Evolutionary conservation across 805 yeast genomes (phyloP).

Genomic region (Ascoidea asiatica): DNA sequence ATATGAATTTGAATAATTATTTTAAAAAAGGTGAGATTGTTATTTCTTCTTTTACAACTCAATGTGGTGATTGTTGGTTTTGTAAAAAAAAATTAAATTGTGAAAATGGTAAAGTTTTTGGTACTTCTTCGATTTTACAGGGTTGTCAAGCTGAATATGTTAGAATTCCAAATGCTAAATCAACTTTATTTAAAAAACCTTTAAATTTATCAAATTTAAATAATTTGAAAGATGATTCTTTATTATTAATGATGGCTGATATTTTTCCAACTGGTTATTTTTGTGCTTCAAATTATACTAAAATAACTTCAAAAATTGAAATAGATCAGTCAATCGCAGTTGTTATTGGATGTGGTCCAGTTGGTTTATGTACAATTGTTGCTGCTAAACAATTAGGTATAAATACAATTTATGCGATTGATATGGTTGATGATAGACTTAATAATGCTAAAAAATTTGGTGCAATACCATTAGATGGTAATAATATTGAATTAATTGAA

Average conservation of each 20-base stretch:
- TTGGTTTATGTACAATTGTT: constrained; percentile 38
- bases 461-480: constrained; percentile 33
- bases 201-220: too few species aligned
- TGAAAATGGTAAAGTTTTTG: constrained; percentile 40
- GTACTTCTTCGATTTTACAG: constrained; percentile 38
- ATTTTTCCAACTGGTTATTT: constrained; percentile 52
- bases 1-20: constrained; percentile 15
- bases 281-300: constrained; percentile 38
- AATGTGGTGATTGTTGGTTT: constrained; percentile 48
- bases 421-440: constrained; percentile 32
- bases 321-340: constrained; percentile 26
- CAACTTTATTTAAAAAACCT: constrained; percentile 34
- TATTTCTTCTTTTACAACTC: constrained; percentile 35
- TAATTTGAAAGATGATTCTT: constrained; percentile 32
- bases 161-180: constrained; percentile 41
- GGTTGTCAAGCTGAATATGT: constrained; percentile 57
- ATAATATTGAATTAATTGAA: constrained; percentile 24
- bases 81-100: constrained; percentile 43
- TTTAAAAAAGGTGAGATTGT: constrained; percentile 33
- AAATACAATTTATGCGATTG: constrained; percentile 31
- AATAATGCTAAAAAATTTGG: constrained; percentile 32
- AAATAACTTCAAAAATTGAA: constrained; percentile 22
- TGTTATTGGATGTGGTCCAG: constrained; percentile 51
- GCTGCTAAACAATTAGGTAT: constrained; percentile 32
- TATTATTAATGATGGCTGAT: constrained; percentile 46